Evolutionary conservation across 345 rosid genomes (phyloP).

Genomic region (Pugionium dolabratum): DNA sequence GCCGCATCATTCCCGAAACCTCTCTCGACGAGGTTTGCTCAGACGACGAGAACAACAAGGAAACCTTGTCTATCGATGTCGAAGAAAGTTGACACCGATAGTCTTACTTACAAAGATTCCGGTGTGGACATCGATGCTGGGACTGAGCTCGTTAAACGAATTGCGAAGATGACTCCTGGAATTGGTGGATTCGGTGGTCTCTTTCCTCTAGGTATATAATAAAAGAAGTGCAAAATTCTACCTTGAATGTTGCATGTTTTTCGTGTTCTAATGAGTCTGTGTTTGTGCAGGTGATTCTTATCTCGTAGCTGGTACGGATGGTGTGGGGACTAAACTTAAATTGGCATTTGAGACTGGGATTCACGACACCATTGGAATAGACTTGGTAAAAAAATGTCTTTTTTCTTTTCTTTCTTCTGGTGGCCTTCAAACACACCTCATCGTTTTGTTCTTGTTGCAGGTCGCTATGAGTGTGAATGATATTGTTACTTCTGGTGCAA

Average conservation of each 20-base stretch:
- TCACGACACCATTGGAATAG: conserved; percentile 92
- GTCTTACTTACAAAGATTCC: conserved; percentile 78
- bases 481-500: conserved; percentile 93
- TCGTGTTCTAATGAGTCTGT: too few relatives aligned
- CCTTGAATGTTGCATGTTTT: not conserved
- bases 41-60: conserved; percentile 18
- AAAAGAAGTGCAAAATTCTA: too few relatives aligned
- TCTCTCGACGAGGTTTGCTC: conserved; percentile 27
- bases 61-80: conserved; percentile 35
- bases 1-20: conserved; percentile 13
- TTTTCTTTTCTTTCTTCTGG: not conserved
- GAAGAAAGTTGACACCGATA: conserved; percentile 31
- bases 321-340: conserved; percentile 85
- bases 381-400: conserved; percentile 52
- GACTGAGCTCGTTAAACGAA: conserved; percentile 77
- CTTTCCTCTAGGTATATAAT: too few relatives aligned
- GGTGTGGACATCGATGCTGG: conserved; percentile 97
- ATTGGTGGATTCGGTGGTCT: conserved; percentile 96
- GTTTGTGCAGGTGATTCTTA: too few relatives aligned
- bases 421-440: not conserved
- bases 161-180: conserved; percentile 89
- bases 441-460: conserved; percentile 39
- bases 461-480: conserved; percentile 99
- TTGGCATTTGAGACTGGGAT: conserved; percentile 90
- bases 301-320: too few relatives aligned